Percentiles rank a stretch among this genome's conserved stretches.
These are phyloP conservation scores for Elongisporangium prolatum DNA, from an alignment of 352 stramenopile genomes.

Conservation along the genomic window DNA sequence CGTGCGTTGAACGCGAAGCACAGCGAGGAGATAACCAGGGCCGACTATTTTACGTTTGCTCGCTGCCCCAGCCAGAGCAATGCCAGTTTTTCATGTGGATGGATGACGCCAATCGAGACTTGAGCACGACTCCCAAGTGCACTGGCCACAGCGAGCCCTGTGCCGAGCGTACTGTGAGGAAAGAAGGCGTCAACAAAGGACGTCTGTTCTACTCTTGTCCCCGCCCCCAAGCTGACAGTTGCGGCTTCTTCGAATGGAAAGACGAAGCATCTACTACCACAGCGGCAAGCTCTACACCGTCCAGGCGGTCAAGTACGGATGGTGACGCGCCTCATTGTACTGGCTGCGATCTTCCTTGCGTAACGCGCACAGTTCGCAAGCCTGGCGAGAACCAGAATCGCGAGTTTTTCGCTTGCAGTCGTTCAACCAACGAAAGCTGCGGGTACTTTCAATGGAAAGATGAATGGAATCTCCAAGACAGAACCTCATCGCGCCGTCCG, in stretches of 20 bases:
- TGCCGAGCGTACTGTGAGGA: conserved; percentile 52
- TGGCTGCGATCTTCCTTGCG: conserved; percentile 37
- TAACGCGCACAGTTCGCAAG: conserved; percentile 42
- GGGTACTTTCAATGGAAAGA: conserved; percentile 93
- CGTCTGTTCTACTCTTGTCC: conserved; percentile 59
- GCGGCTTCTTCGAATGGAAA: conserved; percentile 76
- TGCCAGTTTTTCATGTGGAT: conserved; percentile 93
- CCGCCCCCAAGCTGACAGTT: conserved; percentile 46
- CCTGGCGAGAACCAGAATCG: conserved; percentile 78
- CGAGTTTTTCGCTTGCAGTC: conserved; percentile 92
- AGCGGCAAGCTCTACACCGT: neutral
- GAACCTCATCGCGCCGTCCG: neutral
- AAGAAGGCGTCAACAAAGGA: conserved; percentile 65
- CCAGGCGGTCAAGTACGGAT: conserved; percentile 4
- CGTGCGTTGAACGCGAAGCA: conserved; percentile 50
- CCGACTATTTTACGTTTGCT: conserved; percentile 89
- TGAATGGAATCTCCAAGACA: conserved; percentile 23
- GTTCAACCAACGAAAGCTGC: conserved; percentile 67
- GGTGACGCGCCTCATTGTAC: conserved; percentile 27
- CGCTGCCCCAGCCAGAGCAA: conserved; percentile 74
- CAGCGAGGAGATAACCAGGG: conserved; percentile 85
- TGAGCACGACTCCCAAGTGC: conserved; percentile 24
- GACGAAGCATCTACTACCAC: conserved; percentile 26
- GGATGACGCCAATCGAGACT: conserved; percentile 28
- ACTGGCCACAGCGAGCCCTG: conserved; percentile 58